Percentiles rank a stretch among this genome's conserved stretches.
phyloP scores from a whole-genome alignment of 805 yeast genomes.

The Candida jianshihensis region DNA sequence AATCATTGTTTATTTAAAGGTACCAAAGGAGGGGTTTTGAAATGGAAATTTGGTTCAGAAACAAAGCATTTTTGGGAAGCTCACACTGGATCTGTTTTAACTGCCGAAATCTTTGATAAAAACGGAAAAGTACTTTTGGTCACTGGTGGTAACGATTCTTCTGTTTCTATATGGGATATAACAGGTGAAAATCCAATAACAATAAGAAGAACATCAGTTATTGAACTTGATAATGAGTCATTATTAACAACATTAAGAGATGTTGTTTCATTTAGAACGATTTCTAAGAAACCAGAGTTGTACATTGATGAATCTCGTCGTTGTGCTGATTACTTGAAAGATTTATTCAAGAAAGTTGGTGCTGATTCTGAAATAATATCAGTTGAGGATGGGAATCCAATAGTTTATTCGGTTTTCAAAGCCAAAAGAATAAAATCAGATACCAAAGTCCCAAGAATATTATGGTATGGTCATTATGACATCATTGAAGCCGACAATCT shows the following conservation, averaged over 20 bases:
- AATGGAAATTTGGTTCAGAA: slow-evolving; percentile 44
- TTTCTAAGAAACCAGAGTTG: slow-evolving; percentile 64
- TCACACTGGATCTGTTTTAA: slow-evolving; percentile 49
- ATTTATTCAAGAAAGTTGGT: slow-evolving; percentile 60
- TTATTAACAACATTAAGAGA: slow-evolving; percentile 56
- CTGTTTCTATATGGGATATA: slow-evolving; percentile 69
- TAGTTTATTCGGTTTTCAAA: slow-evolving; percentile 68
- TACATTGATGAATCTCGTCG: slow-evolving; percentile 74
- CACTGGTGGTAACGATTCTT: slow-evolving; percentile 66
- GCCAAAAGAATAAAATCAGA: slow-evolving; percentile 27
- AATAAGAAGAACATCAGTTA: slow-evolving; percentile 9
- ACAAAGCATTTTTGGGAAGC: slow-evolving; percentile 41
- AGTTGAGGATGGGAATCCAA: slow-evolving; percentile 74
- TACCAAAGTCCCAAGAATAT: slow-evolving; percentile 35
- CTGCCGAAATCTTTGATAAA: slow-evolving; percentile 42
- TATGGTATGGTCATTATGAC: slow-evolving; percentile 96
- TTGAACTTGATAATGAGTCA: slow-evolving; percentile 45
- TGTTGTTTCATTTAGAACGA: slow-evolving; percentile 65
- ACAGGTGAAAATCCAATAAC: slow-evolving; percentile 8
- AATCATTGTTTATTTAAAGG: slow-evolving; percentile 56
- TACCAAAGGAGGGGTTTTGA: slow-evolving; percentile 40
- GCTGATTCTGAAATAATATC: slow-evolving; percentile 67
- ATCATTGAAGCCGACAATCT: slow-evolving; percentile 72
- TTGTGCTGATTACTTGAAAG: slow-evolving; percentile 72
- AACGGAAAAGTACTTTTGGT: slow-evolving; percentile 39